Percentiles rank a stretch among this genome's conserved stretches.
Evolutionary conservation across 805 yeast genomes (phyloP).

Genomic region (Candida broadrunensis): DNA sequence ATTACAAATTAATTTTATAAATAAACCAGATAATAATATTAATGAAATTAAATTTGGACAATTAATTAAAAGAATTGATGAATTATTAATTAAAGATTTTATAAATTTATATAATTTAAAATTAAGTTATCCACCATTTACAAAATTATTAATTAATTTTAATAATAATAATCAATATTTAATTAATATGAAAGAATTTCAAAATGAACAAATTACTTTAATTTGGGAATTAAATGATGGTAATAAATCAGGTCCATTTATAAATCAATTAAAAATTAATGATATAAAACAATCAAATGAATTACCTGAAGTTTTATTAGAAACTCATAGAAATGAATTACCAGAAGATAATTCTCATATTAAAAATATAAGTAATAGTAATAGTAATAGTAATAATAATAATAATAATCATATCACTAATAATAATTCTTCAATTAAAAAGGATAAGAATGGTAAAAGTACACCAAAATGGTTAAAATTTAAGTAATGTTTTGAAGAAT

Average conservation of each 20-base stretch:
- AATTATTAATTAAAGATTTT: constrained; percentile 23
- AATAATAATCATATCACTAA: background rate
- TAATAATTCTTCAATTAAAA: no score
- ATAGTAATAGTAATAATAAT: background rate
- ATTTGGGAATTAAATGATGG: constrained; percentile 31
- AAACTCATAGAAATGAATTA: constrained; percentile 26
- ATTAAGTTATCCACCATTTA: constrained; percentile 38
- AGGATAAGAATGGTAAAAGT: background rate
- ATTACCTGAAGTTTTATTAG: constrained; percentile 36
- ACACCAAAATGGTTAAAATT: constrained; percentile 25
- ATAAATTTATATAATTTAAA: constrained; percentile 27
- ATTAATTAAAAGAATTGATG: constrained; percentile 33
- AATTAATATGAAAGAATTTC: constrained; percentile 27
- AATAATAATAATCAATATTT: constrained; percentile 22
- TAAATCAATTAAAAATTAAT: constrained; percentile 11
- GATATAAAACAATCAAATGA: constrained; percentile 22
- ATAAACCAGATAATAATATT: no score
- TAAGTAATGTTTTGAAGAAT: no score
- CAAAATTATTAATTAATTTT: constrained; percentile 24
- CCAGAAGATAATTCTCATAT: constrained; percentile 20
- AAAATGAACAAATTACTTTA: constrained; percentile 25
- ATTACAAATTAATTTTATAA: constrained; percentile 28
- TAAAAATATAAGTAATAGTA: background rate
- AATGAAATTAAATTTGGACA: constrained; percentile 29
- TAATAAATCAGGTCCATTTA: constrained; percentile 21